phyloP scores from a whole-genome alignment of 441 rosid species.

The Gossypium laxum region DNA sequence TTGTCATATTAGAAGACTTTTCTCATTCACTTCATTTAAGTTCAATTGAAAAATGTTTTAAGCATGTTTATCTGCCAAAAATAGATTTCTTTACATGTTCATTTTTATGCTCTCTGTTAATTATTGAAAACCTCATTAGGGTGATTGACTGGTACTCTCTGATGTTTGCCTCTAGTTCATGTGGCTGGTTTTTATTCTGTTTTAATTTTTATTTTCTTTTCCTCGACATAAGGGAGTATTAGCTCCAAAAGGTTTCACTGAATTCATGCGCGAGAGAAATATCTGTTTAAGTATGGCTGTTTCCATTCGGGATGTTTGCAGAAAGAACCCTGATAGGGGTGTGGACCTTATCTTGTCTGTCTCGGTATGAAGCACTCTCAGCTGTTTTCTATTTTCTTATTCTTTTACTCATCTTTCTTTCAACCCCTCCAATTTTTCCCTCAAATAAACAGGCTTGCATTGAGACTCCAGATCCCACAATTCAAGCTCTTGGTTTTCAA shows the following conservation, averaged over 20 bases:
- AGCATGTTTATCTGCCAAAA: background rate
- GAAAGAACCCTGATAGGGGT: constrained; percentile 84
- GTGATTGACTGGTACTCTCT: background rate
- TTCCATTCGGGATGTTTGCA: constrained; percentile 71
- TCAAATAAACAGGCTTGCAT: constrained; percentile 63
- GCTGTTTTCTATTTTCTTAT: constrained; percentile 19
- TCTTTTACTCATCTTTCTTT: background rate
- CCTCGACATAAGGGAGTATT: constrained; percentile 46
- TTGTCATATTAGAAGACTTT: background rate
- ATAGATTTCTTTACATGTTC: background rate
- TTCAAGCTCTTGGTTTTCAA: constrained; percentile 80
- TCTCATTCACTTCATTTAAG: background rate
- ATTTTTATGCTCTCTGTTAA: background rate
- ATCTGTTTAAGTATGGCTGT: constrained; percentile 73
- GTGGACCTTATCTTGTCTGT: constrained; percentile 91
- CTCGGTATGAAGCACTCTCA: constrained; percentile 49
- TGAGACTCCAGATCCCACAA: constrained; percentile 56
- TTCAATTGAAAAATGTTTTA: background rate
- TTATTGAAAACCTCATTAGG: background rate
- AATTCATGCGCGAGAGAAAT: constrained; percentile 49
- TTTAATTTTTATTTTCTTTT: constrained; percentile 19
- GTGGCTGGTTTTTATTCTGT: background rate
- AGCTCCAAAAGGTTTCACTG: constrained; percentile 47
- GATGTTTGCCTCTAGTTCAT: constrained; percentile 4
- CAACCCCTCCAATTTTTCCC: background rate